These are phyloP conservation scores for Cystoisospora suis DNA, from an alignment of 169 alveolate genomes.

Conservation along the genomic window DNA sequence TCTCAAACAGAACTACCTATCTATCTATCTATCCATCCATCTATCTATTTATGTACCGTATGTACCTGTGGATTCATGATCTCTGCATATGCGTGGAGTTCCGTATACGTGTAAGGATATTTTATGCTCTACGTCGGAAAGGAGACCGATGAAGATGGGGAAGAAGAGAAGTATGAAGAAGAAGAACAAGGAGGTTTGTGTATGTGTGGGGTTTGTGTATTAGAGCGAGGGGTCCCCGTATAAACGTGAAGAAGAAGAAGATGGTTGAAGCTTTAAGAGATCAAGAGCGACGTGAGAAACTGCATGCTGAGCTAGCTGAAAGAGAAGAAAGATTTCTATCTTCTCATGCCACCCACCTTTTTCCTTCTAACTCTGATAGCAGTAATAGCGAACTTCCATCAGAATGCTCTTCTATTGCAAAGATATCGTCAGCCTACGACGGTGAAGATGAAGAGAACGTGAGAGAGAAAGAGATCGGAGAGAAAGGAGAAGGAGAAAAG, in stretches of 20 bases:
- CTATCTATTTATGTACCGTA: background rate
- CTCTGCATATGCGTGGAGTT: background rate
- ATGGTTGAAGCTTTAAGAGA: conserved; percentile 15
- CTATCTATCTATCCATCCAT: background rate
- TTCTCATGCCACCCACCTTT: background rate
- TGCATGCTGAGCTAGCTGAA: background rate
- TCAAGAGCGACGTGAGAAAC: background rate
- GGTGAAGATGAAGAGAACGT: background rate
- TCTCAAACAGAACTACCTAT: no score
- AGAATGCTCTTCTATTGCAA: background rate
- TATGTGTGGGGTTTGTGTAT: background rate
- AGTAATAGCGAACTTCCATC: background rate
- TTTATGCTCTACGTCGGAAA: no score
- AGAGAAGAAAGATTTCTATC: background rate
- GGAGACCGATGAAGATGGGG: no score
- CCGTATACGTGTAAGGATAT: background rate
- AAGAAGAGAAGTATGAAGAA: no score
- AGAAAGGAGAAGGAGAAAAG: background rate
- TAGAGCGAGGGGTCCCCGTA: conserved; percentile 6
- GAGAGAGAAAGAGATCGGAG: background rate
- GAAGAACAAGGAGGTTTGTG: no score
- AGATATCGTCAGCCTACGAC: background rate
- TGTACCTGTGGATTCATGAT: background rate
- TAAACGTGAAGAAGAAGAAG: background rate
- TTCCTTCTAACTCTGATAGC: background rate